phyloP scores from a whole-genome alignment of 768 basidiomycete species.

The Clathrus columnatus region DNA sequence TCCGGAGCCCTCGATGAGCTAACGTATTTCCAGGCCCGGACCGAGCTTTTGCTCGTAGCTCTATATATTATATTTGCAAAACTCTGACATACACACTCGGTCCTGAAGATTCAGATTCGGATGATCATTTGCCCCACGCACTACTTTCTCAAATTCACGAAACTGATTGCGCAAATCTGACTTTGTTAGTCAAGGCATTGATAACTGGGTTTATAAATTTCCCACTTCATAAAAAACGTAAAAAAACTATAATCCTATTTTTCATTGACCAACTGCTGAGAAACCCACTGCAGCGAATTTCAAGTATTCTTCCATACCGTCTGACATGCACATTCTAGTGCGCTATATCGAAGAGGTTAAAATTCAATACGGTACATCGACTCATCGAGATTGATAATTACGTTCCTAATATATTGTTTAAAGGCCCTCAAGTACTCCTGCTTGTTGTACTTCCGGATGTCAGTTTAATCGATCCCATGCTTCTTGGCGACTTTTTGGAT shows the following conservation, averaged over 20 bases:
- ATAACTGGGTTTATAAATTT: constrained; percentile 44
- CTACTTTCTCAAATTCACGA: constrained; percentile 46
- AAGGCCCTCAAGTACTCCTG: constrained; percentile 29
- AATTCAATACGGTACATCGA: constrained; percentile 29
- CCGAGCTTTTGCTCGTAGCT: constrained; percentile 23
- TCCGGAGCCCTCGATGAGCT: neutral
- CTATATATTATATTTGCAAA: constrained; percentile 11
- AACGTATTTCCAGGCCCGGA: constrained; percentile 11
- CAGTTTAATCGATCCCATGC: constrained; percentile 54
- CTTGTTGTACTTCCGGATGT: constrained; percentile 64
- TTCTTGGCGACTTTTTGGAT: constrained; percentile 62
- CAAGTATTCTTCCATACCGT: constrained; percentile 41
- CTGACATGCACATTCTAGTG: constrained; percentile 52
- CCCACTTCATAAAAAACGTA: constrained; percentile 20
- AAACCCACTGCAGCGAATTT: constrained; percentile 32
- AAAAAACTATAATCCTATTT: constrained; percentile 7
- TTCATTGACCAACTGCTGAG: neutral
- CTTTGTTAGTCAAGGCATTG: constrained; percentile 44
- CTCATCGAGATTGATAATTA: constrained; percentile 7
- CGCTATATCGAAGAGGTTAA: constrained; percentile 48
- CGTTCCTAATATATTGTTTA: constrained; percentile 5
- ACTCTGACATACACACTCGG: constrained; percentile 14
- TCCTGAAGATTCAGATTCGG: constrained; percentile 8
- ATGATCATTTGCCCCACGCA: constrained; percentile 16
- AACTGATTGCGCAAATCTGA: constrained; percentile 45